Evolutionary conservation across 805 yeast species (phyloP).

Genomic region (Komagataella kurtzmanii): DNA sequence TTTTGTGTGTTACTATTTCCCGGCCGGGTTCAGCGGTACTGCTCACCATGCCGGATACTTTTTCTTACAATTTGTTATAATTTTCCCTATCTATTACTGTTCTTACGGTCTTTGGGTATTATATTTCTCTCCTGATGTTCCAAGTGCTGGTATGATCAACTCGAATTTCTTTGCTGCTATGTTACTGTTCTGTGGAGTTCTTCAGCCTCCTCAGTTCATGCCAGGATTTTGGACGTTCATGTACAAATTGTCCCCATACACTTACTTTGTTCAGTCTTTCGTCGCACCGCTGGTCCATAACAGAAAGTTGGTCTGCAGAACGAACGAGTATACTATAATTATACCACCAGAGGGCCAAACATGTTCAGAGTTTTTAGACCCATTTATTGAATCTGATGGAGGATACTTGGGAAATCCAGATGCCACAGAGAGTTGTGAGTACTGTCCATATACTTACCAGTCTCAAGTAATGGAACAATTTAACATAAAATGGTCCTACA

Average conservation of each 20-base stretch:
- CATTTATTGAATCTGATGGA: constrained; percentile 20
- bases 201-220: constrained; percentile 27
- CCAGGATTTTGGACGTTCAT: constrained; percentile 37
- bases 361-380: constrained; percentile 29
- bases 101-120: constrained; percentile 26
- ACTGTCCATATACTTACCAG: constrained; percentile 10
- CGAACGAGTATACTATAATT: constrained; percentile 21
- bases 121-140: constrained; percentile 28
- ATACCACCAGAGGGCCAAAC: constrained; percentile 33
- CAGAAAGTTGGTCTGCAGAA: constrained; percentile 22
- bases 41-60: constrained; percentile 22
- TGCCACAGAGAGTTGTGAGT: constrained; percentile 8
- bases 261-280: constrained; percentile 33
- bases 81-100: constrained; percentile 15
- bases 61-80: constrained; percentile 18
- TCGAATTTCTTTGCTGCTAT: constrained; percentile 21
- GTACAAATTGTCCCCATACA: constrained; percentile 31
- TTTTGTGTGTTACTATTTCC: constrained; percentile 23
- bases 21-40: constrained; percentile 13
- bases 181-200: constrained; percentile 24
- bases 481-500: constrained; percentile 7
- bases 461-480: constrained; percentile 9
- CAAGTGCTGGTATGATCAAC: constrained; percentile 26
- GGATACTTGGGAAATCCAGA: constrained; percentile 32
- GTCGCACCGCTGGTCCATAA: constrained; percentile 25